Evolutionary conservation across 2,329 filamentous ascomycete species (phyloP), one percentile per base, ranked within the genome.

Genomic region (Gaeumannomyces tritici): DNA sequence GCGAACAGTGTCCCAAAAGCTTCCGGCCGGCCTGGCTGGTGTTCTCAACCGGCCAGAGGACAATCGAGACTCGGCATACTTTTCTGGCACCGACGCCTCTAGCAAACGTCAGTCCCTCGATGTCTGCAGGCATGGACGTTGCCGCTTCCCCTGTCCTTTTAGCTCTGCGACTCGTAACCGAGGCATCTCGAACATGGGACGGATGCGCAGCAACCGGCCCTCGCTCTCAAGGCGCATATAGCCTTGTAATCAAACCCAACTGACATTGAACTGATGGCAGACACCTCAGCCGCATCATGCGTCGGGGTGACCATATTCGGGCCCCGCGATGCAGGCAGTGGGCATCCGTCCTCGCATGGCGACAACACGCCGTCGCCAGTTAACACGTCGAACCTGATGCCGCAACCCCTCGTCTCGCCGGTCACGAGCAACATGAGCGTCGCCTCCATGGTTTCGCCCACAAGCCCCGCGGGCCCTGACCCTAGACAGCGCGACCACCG

Each of bases 331-430:
- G 35, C 60, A 24, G 33, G 28, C n/a, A 31, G 60, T 55, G 62
- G 64, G 9, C 63, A 62, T 6, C 31, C 64, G 11, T 60, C 66
- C 8, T 54, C 65, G 15, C 62, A 64, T 31, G 60, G 77, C 35
- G 84, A 88, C 69, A 86, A 87, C 73, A 87, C 84, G 1, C 85
- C 85, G 0, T 87, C 85, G 1, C 84, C 85, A 11, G 81, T 83
- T 24, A 77, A 80, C 55, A 74, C 70, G 21, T 68, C 78, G 54
- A 80, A 81, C 67, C 73, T 80, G 63, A 70, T 80, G 24, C 79
- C 80, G 1, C 83, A 83, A 57, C 73, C 82, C 12, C 71, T 86
- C 24, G 74, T 82, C 47, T 87, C 84, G 9, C 83, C 85, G 7
- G 72, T 78, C 0, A 78, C 80, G 18, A 81, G 80, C 67, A 81